Evolutionary conservation across 2,329 filamentous ascomycete species (phyloP).

Genomic region (Diaporthe velutina): DNA sequence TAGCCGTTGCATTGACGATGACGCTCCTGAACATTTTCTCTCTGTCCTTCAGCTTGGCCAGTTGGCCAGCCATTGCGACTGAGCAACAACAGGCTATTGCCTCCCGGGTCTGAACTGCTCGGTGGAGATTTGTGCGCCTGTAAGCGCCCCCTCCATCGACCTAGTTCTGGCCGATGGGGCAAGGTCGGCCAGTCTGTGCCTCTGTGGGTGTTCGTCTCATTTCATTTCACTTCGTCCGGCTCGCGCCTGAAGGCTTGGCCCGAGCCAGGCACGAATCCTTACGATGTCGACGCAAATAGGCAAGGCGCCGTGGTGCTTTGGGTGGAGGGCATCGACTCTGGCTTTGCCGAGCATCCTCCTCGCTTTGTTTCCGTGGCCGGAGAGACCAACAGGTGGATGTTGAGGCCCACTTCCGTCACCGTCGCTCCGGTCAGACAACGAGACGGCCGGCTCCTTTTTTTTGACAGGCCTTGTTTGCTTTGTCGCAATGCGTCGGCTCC

Average conservation of each 20-base stretch:
- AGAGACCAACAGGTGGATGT: not conserved
- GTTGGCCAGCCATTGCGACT: not conserved
- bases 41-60: not conserved
- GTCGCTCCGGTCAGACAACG: not conserved
- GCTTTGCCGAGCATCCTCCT: constrained; percentile 19
- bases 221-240: constrained; percentile 25
- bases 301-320: constrained; percentile 5
- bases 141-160: not conserved
- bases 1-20: not conserved
- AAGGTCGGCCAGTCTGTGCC: not conserved
- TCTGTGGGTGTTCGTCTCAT: constrained; percentile 21
- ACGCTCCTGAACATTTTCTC: not conserved
- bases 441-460: constrained; percentile 1
- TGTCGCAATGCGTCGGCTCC: constrained; percentile 16
- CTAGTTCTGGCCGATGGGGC: constrained; percentile 16
- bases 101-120: not conserved
- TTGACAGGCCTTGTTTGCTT: constrained; percentile 8
- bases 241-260: constrained; percentile 24
- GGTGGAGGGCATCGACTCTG: constrained; percentile 8
- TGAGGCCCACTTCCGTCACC: constrained; percentile 17
- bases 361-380: constrained; percentile 31
- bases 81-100: not conserved
- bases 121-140: constrained; percentile 7
- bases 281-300: constrained; percentile 1
- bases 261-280: constrained; percentile 2